phyloP scores from a whole-genome alignment of 345 rosid genomes.

The Noccaea bulbosa region DNA sequence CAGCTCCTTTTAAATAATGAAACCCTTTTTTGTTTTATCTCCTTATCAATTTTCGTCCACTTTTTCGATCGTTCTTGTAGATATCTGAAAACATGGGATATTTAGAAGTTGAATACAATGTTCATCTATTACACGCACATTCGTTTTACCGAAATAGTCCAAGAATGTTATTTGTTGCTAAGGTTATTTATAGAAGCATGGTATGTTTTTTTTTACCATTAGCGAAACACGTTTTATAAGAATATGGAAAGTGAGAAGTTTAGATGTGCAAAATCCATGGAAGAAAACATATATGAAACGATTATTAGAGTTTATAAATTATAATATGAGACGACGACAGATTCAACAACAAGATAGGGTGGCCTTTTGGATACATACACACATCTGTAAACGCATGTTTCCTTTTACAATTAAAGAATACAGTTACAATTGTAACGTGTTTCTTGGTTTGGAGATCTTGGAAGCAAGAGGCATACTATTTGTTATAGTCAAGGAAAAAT shows the following conservation, averaged over 20 bases:
- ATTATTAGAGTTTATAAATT: too few species aligned
- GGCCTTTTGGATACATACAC: too few species aligned
- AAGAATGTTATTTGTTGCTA: background rate
- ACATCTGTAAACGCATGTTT: too few species aligned
- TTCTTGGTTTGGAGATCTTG: too few species aligned
- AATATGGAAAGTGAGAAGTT: background rate
- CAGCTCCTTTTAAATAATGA: slow-evolving; percentile 37
- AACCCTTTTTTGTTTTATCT: background rate
- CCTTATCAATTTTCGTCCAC: background rate
- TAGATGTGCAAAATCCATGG: background rate
- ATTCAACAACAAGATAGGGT: too few species aligned
- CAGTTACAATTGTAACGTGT: too few species aligned
- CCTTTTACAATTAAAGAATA: too few species aligned
- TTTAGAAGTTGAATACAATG: background rate
- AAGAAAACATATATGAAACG: too few species aligned
- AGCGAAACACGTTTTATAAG: background rate
- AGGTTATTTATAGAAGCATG: background rate
- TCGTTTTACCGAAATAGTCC: background rate
- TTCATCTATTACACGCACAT: background rate
- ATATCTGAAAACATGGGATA: slow-evolving; percentile 18
- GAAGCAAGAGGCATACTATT: too few species aligned
- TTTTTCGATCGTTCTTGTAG: slow-evolving; percentile 17
- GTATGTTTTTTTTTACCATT: background rate
- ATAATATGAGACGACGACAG: too few species aligned
- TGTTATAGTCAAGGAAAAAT: too few species aligned